phyloP scores from a whole-genome alignment of 2,329 filamentous ascomycete species.

The Bertia moriformis region DNA sequence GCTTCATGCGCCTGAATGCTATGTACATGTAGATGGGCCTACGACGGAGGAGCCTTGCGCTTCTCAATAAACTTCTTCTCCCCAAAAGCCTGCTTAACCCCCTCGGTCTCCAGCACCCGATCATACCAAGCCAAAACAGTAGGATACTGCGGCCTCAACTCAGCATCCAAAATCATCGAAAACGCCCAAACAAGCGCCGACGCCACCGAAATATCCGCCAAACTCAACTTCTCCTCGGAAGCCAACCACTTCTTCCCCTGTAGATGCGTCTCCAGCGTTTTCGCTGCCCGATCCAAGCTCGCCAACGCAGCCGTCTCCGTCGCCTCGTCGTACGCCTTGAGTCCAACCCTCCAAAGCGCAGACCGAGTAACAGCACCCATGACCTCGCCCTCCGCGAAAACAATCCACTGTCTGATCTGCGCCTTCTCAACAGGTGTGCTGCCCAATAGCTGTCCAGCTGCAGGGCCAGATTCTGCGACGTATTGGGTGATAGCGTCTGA shows the following conservation, averaged over 20 bases:
- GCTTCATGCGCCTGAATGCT: not conserved
- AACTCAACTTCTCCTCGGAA: not conserved
- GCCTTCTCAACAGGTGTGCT: slow-evolving; percentile 13
- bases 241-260: not conserved
- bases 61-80: slow-evolving; percentile 1
- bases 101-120: not conserved
- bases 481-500: slow-evolving; percentile 19
- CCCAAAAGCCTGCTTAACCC: slow-evolving; percentile 1
- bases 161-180: not conserved
- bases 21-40: not conserved
- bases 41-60: not conserved
- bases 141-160: slow-evolving; percentile 3
- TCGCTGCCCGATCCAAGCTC: not conserved
- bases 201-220: not conserved
- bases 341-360: not conserved
- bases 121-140: slow-evolving; percentile 10
- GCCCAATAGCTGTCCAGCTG: slow-evolving; percentile 15
- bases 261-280: not conserved
- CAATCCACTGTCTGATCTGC: slow-evolving; percentile 18
- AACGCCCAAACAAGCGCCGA: not conserved
- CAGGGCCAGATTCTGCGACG: slow-evolving; percentile 17
- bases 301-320: not conserved
- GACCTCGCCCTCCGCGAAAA: slow-evolving; percentile 7
- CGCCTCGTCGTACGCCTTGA: not conserved
- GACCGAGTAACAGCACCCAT: not conserved